Percentiles rank a stretch among this genome's conserved stretches.
These are phyloP conservation scores for Sclerotinia borealis DNA, from an alignment of 2,329 filamentous ascomycete species.

Conservation along the genomic window DNA sequence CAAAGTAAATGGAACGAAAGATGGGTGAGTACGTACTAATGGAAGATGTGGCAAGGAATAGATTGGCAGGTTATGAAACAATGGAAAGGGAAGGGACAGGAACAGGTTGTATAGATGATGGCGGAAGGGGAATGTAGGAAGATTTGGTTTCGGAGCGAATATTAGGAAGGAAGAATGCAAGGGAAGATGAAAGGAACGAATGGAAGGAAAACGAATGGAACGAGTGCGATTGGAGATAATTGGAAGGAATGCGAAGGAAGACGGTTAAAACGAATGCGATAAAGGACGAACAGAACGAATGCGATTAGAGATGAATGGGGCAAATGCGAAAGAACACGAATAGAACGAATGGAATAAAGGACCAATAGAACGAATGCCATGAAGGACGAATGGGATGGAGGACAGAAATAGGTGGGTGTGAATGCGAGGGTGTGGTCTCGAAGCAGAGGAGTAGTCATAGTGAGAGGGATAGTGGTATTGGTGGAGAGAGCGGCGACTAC, in stretches of 20 bases:
- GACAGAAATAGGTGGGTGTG: too few species aligned
- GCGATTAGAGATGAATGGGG: background rate
- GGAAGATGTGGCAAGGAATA: background rate
- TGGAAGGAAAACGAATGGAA: background rate
- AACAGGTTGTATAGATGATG: background rate
- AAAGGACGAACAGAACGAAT: background rate
- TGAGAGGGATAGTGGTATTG: background rate
- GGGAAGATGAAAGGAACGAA: background rate
- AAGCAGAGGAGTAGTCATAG: background rate
- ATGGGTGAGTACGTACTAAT: background rate
- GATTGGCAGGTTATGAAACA: background rate
- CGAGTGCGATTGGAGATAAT: too few species aligned
- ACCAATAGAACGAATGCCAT: background rate
- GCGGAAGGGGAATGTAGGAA: background rate
- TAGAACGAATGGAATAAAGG: too few species aligned
- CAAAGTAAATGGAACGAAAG: background rate
- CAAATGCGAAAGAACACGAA: background rate
- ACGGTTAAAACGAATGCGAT: background rate
- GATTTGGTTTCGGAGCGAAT: background rate
- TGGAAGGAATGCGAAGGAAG: background rate
- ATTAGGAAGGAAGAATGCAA: too few species aligned
- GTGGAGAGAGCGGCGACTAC: background rate
- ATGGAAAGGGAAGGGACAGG: background rate
- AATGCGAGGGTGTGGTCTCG: background rate
- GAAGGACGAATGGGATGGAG: background rate